Percentiles rank a stretch among this genome's conserved stretches.
Evolutionary conservation across 1,139 yeast genomes (phyloP).

Genomic region (Taiozyma sp.): DNA sequence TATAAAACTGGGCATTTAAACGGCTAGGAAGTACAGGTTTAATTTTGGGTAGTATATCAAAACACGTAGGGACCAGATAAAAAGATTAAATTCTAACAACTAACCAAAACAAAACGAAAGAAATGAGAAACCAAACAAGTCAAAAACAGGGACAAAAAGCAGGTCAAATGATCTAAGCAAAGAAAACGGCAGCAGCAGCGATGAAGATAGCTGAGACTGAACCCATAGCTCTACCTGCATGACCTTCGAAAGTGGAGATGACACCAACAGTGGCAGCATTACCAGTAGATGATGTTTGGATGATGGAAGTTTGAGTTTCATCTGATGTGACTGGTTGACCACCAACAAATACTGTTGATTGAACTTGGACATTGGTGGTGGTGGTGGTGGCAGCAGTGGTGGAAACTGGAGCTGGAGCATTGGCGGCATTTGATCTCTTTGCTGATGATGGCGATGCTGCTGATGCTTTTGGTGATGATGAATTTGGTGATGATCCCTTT

Average conservation of each 20-base stretch:
- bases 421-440: not conserved
- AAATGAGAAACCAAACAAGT: not conserved
- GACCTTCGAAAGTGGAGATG: constrained; percentile 9
- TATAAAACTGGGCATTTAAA: not conserved
- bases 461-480: no score
- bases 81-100: not conserved
- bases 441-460: no score
- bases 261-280: not conserved
- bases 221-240: constrained; percentile 6
- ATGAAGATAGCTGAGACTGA: constrained; percentile 6
- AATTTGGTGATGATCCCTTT: not conserved
- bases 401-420: constrained; percentile 2
- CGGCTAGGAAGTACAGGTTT: not conserved
- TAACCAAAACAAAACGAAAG: not conserved
- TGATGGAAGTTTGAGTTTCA: constrained; percentile 2
- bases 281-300: not conserved
- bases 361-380: not conserved
- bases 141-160: not conserved
- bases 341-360: not conserved
- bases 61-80: not conserved
- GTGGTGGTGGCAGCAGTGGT: not conserved
- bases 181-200: not conserved
- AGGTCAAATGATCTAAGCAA: not conserved
- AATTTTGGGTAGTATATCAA: not conserved
- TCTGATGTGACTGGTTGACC: not conserved